phyloP scores from a whole-genome alignment of 1,139 yeast genomes.

The Lodderomyces pseudojiufengensis region DNA sequence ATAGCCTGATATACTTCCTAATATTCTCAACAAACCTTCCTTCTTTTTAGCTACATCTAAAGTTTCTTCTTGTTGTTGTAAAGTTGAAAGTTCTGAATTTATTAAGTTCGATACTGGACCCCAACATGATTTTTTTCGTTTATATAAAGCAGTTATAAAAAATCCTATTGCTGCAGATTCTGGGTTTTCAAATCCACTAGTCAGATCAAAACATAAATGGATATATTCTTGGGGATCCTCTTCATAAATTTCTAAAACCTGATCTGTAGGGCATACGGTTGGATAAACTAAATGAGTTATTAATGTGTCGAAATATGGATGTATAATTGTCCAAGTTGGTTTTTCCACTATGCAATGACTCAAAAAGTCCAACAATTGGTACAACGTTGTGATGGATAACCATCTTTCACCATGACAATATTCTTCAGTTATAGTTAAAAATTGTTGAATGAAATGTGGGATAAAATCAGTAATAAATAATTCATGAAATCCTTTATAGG shows the following conservation, averaged over 20 bases:
- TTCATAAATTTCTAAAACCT: slow-evolving; percentile 71
- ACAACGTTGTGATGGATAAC: slow-evolving; percentile 66
- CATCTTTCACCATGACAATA: slow-evolving; percentile 70
- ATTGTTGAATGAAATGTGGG: slow-evolving; percentile 67
- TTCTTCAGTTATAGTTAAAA: slow-evolving; percentile 61
- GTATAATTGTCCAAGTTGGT: slow-evolving; percentile 64
- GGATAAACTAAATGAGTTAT: slow-evolving; percentile 78
- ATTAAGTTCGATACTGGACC: slow-evolving; percentile 65
- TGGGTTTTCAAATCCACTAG: slow-evolving; percentile 58
- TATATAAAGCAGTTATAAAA: slow-evolving; percentile 62
- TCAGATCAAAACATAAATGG: slow-evolving; percentile 68
- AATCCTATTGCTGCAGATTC: slow-evolving; percentile 66
- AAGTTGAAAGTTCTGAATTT: slow-evolving; percentile 47
- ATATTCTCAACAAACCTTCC: slow-evolving; percentile 77
- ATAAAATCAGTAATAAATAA: slow-evolving; percentile 54
- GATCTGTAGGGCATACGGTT: slow-evolving; percentile 66
- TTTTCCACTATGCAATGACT: slow-evolving; percentile 70
- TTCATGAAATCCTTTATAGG: slow-evolving; percentile 48
- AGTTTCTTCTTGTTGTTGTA: slow-evolving; percentile 39
- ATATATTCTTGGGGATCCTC: slow-evolving; percentile 90
- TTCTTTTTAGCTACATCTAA: slow-evolving; percentile 63
- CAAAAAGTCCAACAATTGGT: slow-evolving; percentile 63
- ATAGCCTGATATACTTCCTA: slow-evolving; percentile 67
- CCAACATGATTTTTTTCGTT: slow-evolving; percentile 59
- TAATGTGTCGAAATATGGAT: slow-evolving; percentile 65